phyloP scores from a whole-genome alignment of 257 asterid genomes.

The Solanum megistacrolobum region DNA sequence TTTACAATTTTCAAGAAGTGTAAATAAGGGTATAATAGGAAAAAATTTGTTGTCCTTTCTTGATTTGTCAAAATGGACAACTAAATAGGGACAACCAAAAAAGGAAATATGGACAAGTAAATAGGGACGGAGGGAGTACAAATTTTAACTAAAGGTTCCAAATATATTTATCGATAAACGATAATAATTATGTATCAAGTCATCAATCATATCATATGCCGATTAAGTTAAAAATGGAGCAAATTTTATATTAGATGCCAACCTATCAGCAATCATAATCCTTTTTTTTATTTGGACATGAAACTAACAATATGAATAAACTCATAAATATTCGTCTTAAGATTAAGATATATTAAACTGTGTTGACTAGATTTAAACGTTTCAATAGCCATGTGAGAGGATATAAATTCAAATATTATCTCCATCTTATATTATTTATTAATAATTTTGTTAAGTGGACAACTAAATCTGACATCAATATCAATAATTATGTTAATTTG shows the following conservation, averaged over 20 bases:
- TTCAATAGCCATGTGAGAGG: not conserved
- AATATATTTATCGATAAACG: not conserved
- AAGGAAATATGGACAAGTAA: no score
- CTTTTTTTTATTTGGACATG: not conserved
- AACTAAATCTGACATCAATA: not conserved
- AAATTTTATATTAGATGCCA: not conserved
- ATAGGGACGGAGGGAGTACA: no score
- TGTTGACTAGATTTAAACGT: not conserved
- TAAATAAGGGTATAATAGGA: no score
- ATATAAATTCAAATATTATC: not conserved
- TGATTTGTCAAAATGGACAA: no score
- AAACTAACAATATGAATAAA: not conserved
- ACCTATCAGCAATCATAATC: not conserved
- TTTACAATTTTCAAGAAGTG: no score
- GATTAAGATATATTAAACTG: not conserved
- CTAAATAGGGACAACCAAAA: no score
- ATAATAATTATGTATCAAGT: not conserved
- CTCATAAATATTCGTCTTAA: not conserved
- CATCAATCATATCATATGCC: not conserved
- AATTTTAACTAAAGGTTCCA: not conserved
- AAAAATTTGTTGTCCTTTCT: no score
- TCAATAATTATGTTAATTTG: not conserved
- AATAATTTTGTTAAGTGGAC: not conserved
- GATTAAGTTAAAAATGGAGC: accelerated
- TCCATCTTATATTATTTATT: not conserved